Evolutionary conservation across 129 eudicot species (phyloP).

Genomic region (Helianthus tuberosus): DNA sequence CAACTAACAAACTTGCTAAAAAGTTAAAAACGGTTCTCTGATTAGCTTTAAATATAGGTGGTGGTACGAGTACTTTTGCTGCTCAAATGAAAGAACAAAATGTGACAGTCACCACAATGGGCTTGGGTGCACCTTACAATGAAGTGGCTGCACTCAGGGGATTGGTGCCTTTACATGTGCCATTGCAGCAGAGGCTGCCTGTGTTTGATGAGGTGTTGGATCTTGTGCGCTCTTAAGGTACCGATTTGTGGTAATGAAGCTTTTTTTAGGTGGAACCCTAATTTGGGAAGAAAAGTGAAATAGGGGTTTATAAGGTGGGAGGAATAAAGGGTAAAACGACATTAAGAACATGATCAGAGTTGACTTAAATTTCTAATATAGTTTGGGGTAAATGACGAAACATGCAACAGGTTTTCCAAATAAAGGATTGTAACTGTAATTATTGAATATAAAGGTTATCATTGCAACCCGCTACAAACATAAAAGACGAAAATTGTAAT

Average conservation of each 20-base stretch:
- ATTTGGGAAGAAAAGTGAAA: too few species aligned
- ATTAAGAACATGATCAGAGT: too few species aligned
- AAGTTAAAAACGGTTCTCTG: slow-evolving; percentile 44
- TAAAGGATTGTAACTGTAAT: too few species aligned
- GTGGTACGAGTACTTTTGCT: slow-evolving; percentile 89
- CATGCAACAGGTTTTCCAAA: too few species aligned
- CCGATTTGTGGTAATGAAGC: background rate
- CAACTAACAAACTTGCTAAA: slow-evolving; percentile 61
- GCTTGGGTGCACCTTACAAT: slow-evolving; percentile 75
- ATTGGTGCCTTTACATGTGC: slow-evolving; percentile 74
- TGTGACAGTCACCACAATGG: slow-evolving; percentile 90
- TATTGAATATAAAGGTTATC: too few species aligned
- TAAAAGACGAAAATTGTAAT: too few species aligned
- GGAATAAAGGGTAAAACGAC: too few species aligned
- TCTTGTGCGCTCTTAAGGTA: slow-evolving; percentile 56
- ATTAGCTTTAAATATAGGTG: slow-evolving; percentile 75
- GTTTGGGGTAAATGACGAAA: too few species aligned
- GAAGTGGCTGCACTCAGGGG: slow-evolving; percentile 83
- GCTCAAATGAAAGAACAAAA: slow-evolving; percentile 77
- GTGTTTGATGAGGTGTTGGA: slow-evolving; percentile 91
- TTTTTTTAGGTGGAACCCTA: too few species aligned
- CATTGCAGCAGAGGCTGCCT: slow-evolving; percentile 91
- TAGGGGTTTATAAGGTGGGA: too few species aligned
- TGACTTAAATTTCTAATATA: too few species aligned
- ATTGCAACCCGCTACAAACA: too few species aligned